Evolutionary conservation across 768 basidiomycete species (phyloP).

Genomic region (Phylloporus rhodoxanthus): DNA sequence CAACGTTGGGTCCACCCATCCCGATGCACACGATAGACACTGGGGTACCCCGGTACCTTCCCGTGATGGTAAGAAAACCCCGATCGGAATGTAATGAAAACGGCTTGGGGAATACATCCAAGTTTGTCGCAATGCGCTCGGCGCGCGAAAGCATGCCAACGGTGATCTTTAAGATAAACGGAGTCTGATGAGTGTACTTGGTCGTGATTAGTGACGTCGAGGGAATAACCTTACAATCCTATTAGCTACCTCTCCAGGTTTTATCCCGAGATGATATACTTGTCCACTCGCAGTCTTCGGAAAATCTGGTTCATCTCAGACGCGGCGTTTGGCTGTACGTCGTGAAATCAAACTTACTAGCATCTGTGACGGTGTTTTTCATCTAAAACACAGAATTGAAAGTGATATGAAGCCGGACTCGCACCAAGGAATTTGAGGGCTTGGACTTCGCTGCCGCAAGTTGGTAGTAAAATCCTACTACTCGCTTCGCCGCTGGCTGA

Average conservation of each 20-base stretch:
- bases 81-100: slow-evolving; percentile 67
- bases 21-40: slow-evolving; percentile 75
- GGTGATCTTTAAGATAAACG: slow-evolving; percentile 46
- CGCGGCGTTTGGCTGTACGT: not conserved
- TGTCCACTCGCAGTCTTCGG: slow-evolving; percentile 67
- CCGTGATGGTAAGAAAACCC: slow-evolving; percentile 70
- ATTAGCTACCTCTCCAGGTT: slow-evolving; percentile 74
- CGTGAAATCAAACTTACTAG: slow-evolving; percentile 45
- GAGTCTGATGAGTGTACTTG: not conserved
- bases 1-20: slow-evolving; percentile 79
- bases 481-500: not conserved
- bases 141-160: slow-evolving; percentile 73
- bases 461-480: too few relatives aligned
- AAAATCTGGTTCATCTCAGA: slow-evolving; percentile 47
- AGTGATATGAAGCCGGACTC: not conserved
- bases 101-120: slow-evolving; percentile 54
- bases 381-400: slow-evolving; percentile 27
- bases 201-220: not conserved
- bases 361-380: slow-evolving; percentile 60
- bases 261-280: slow-evolving; percentile 75
- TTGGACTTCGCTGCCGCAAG: not conserved
- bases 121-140: slow-evolving; percentile 45
- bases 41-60: slow-evolving; percentile 55
- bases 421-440: not conserved
- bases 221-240: slow-evolving; percentile 49